These are phyloP conservation scores for Diaporthe ilicicola DNA, from an alignment of 2,329 filamentous ascomycete species.

Conservation along the genomic window DNA sequence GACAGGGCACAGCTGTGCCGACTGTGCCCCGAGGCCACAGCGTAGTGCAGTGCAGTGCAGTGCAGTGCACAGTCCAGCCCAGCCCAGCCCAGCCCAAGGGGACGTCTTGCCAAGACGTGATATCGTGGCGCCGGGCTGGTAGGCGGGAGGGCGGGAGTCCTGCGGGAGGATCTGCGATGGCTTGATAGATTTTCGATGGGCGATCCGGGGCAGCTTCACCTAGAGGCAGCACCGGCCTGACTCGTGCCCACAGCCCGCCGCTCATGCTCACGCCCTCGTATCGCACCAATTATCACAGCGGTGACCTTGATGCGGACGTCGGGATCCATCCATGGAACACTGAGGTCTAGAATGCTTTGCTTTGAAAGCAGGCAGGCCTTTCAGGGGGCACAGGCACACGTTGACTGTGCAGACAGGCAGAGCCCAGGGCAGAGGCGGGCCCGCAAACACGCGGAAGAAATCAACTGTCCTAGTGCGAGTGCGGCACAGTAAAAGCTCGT, in stretches of 20 bases:
- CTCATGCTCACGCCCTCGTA: neutral
- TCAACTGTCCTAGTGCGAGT: neutral
- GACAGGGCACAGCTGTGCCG: neutral
- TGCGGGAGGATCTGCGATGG: conserved; percentile 23
- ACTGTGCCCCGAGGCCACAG: conserved; percentile 4
- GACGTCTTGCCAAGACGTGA: conserved; percentile 5
- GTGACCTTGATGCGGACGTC: neutral
- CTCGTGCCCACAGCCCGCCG: neutral
- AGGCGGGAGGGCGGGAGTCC: neutral
- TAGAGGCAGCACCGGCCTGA: neutral
- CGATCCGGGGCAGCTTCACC: conserved; percentile 12
- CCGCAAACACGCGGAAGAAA: neutral
- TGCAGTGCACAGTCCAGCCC: neutral
- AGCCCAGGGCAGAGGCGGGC: neutral
- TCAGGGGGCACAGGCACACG: neutral
- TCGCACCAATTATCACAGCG: neutral
- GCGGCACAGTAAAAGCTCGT: neutral
- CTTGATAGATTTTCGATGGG: conserved; percentile 23
- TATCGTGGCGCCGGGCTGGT: conserved; percentile 18
- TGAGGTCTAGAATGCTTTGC: neutral
- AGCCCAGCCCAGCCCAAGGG: neutral
- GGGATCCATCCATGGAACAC: neutral
- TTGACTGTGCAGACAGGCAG: neutral
- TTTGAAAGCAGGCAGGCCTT: neutral
- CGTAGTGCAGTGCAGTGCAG: neutral